phyloP scores from a whole-genome alignment of 805 yeast genomes.

The Soucietia sequanensis region DNA sequence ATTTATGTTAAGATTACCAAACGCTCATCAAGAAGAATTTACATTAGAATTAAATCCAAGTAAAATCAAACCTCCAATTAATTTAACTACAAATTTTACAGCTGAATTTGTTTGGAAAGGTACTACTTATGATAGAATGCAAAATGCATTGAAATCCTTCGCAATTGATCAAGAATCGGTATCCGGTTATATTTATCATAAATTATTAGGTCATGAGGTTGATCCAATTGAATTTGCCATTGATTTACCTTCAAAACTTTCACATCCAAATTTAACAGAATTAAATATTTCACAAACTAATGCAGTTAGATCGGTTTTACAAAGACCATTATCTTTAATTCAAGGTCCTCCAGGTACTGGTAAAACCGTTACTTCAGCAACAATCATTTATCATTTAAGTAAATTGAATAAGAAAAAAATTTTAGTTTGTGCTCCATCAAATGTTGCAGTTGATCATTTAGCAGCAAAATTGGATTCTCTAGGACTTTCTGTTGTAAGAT shows the following conservation, averaged over 20 bases:
- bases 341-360: slow-evolving; percentile 91
- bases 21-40: slow-evolving; percentile 61
- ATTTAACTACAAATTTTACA: slow-evolving; percentile 63
- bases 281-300: slow-evolving; percentile 75
- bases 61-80: slow-evolving; percentile 44
- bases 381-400: slow-evolving; percentile 75
- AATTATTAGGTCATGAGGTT: slow-evolving; percentile 77
- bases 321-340: slow-evolving; percentile 72
- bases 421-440: slow-evolving; percentile 92
- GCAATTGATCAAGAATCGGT: slow-evolving; percentile 70
- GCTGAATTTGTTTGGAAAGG: slow-evolving; percentile 92
- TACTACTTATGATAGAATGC: slow-evolving; percentile 80
- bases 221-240: slow-evolving; percentile 60
- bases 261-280: slow-evolving; percentile 65
- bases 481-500: slow-evolving; percentile 75
- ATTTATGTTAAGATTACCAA: slow-evolving; percentile 68
- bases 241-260: slow-evolving; percentile 57
- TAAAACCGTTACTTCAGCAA: slow-evolving; percentile 90
- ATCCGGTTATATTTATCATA: slow-evolving; percentile 72
- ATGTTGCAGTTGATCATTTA: slow-evolving; percentile 91
- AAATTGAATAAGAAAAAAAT: slow-evolving; percentile 61
- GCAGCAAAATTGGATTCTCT: slow-evolving; percentile 68
- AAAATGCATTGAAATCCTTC: slow-evolving; percentile 66
- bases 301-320: slow-evolving; percentile 70
- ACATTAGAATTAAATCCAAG: slow-evolving; percentile 62